These are phyloP conservation scores for Neckera pumila DNA, from an alignment of 225 moss, liverwort and hornwort genomes.

Conservation along the genomic window DNA sequence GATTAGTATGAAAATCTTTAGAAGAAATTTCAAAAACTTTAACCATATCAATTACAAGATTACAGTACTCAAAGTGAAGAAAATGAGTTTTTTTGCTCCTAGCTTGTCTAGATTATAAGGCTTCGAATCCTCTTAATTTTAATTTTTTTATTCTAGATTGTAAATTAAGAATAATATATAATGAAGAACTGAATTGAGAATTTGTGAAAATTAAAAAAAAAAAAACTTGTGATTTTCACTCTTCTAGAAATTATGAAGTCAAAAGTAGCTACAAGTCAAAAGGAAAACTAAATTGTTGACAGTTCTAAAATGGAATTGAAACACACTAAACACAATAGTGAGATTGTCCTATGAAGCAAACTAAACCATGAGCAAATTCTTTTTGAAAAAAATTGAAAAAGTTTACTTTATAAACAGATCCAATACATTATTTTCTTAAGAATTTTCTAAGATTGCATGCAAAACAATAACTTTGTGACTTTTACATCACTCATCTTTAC, in stretches of 20 bases:
- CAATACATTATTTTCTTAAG: neutral
- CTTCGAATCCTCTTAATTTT: neutral
- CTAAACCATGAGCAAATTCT: neutral
- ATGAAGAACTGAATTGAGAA: neutral
- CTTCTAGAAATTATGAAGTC: no score
- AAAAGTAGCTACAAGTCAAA: neutral
- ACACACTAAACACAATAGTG: rapidly evolving
- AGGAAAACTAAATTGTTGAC: neutral
- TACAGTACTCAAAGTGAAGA: neutral
- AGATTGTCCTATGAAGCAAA: rapidly evolving
- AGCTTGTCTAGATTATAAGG: neutral
- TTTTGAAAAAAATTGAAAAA: neutral
- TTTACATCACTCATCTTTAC: neutral
- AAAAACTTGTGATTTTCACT: no score
- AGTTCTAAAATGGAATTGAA: neutral
- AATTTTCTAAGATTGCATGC: rapidly evolving
- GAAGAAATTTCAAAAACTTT: no score
- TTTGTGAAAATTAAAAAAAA: neutral
- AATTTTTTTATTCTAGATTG: neutral
- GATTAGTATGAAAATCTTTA: no score
- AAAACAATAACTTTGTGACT: neutral
- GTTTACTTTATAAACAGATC: rapidly evolving
- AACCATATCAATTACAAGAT: rapidly evolving
- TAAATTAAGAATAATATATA: no score
- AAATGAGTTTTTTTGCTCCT: neutral